phyloP scores from a whole-genome alignment of 2,329 filamentous ascomycete species.

The Claviceps spartinae region DNA sequence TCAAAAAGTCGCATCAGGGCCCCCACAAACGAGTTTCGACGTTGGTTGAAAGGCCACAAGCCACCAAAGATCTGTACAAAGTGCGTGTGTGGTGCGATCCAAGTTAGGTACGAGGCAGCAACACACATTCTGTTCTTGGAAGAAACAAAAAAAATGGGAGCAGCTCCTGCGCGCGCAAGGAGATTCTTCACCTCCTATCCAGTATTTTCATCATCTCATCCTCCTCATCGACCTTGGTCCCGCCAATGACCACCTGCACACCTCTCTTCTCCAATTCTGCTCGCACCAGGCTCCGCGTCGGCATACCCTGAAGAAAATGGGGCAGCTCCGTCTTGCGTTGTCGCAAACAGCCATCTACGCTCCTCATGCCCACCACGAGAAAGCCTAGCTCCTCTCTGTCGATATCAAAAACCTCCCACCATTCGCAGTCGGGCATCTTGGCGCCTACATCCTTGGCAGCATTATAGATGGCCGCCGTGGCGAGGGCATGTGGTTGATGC shows the following conservation, averaged over 20 bases:
- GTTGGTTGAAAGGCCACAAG: too few species aligned
- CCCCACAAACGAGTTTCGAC: too few species aligned
- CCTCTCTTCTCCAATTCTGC: slow-evolving; percentile 44
- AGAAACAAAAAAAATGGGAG: neutral
- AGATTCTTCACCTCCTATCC: slow-evolving; percentile 16
- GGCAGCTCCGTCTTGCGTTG: slow-evolving; percentile 44
- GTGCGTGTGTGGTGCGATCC: too few species aligned
- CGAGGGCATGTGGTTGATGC: slow-evolving; percentile 75
- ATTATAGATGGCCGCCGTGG: slow-evolving; percentile 82
- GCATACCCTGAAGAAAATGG: slow-evolving; percentile 33
- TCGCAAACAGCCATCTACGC: slow-evolving; percentile 56
- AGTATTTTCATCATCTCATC: slow-evolving; percentile 28
- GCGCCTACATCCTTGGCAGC: slow-evolving; percentile 63
- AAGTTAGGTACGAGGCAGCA: neutral
- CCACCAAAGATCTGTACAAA: too few species aligned
- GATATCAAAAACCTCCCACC: slow-evolving; percentile 98
- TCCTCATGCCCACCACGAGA: slow-evolving; percentile 72
- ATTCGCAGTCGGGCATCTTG: slow-evolving; percentile 70
- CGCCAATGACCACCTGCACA: slow-evolving; percentile 20
- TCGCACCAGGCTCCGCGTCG: slow-evolving; percentile 45
- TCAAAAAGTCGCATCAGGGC: too few species aligned
- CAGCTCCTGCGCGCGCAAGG: neutral
- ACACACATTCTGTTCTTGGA: neutral
- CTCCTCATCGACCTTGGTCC: slow-evolving; percentile 24
- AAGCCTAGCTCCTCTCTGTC: slow-evolving; percentile 92